Percentiles rank a stretch among this genome's conserved stretches.
These are phyloP conservation scores for Calonectria pteridis DNA, from an alignment of 2,329 filamentous ascomycete species.

Conservation along the genomic window DNA sequence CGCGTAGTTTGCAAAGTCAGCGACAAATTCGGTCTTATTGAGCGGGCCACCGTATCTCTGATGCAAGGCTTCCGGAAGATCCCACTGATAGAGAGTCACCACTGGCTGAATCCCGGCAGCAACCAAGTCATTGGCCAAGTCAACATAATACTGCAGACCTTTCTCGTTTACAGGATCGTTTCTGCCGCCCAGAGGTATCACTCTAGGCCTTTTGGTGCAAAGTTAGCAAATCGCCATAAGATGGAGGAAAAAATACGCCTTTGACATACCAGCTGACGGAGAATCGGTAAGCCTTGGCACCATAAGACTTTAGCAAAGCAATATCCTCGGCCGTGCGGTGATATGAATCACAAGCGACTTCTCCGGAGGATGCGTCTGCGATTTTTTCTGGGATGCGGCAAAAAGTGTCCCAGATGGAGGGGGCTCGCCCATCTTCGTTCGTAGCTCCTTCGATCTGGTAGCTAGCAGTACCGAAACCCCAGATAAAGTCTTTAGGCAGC, in stretches of 20 bases:
- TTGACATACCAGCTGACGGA: constrained; percentile 74
- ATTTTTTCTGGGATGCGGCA: constrained; percentile 85
- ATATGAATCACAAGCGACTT: constrained; percentile 88
- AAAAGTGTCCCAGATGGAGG: constrained; percentile 91
- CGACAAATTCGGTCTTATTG: constrained; percentile 84
- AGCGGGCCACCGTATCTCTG: constrained; percentile 85
- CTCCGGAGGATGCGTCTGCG: constrained; percentile 80
- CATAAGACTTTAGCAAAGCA: constrained; percentile 78
- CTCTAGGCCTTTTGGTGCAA: constrained; percentile 66
- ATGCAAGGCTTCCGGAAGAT: constrained; percentile 82
- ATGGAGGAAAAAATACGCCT: not conserved
- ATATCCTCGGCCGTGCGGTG: constrained; percentile 84
- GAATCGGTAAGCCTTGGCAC: constrained; percentile 84
- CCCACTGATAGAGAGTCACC: constrained; percentile 90
- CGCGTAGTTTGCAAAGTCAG: constrained; percentile 85
- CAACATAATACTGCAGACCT: constrained; percentile 82
- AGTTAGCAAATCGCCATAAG: not conserved
- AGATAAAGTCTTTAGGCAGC: constrained; percentile 78
- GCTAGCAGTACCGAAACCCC: constrained; percentile 87
- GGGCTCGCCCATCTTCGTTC: constrained; percentile 80
- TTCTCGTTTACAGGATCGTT: constrained; percentile 84
- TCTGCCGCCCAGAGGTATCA: constrained; percentile 86
- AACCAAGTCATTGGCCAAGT: constrained; percentile 82
- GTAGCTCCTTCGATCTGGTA: constrained; percentile 89
- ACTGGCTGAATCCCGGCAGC: constrained; percentile 83